Evolutionary conservation across 495 filamentous ascomycete genomes (phyloP).

Genomic region (Aspergillus sparsus): DNA sequence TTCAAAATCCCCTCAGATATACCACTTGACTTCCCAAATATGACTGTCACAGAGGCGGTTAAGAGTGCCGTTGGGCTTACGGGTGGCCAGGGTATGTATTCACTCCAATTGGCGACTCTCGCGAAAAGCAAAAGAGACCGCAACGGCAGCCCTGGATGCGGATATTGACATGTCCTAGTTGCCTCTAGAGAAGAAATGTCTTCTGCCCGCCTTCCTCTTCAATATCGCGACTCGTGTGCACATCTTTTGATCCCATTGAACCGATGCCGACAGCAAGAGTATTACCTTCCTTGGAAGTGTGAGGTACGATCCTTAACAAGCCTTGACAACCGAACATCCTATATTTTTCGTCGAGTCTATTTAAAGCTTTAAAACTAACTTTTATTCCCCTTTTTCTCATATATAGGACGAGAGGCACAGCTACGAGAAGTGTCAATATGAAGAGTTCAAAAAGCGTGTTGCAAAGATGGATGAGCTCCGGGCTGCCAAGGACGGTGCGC

Average conservation of each 20-base stretch:
- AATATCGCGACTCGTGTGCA: constrained; percentile 93
- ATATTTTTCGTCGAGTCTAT: neutral
- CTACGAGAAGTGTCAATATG: constrained; percentile 99
- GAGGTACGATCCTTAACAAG: constrained; percentile 61
- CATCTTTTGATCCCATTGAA: constrained; percentile 94
- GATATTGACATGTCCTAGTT: constrained; percentile 38
- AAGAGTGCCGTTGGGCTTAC: constrained; percentile 56
- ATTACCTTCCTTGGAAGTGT: constrained; percentile 97
- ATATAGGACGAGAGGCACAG: constrained; percentile 85
- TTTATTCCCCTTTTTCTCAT: constrained; percentile 10
- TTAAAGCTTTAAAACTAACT: constrained; percentile 2
- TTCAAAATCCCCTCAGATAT: constrained; percentile 20
- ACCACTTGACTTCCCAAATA: constrained; percentile 31
- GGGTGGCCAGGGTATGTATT: constrained; percentile 45
- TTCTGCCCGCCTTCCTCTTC: constrained; percentile 80
- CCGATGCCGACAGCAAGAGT: constrained; percentile 86
- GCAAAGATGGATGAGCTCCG: constrained; percentile 97
- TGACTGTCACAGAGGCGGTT: constrained; percentile 54
- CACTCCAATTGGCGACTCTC: constrained; percentile 23
- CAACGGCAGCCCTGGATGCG: constrained; percentile 3
- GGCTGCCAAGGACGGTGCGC: constrained; percentile 77
- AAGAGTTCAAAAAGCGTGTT: constrained; percentile 96
- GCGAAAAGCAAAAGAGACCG: constrained; percentile 8
- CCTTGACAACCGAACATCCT: too few species aligned
- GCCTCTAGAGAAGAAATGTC: constrained; percentile 91